Conservation (phyloP, 352 stramenopile genomes). For the Halophytophthora batemanensis region DNA sequence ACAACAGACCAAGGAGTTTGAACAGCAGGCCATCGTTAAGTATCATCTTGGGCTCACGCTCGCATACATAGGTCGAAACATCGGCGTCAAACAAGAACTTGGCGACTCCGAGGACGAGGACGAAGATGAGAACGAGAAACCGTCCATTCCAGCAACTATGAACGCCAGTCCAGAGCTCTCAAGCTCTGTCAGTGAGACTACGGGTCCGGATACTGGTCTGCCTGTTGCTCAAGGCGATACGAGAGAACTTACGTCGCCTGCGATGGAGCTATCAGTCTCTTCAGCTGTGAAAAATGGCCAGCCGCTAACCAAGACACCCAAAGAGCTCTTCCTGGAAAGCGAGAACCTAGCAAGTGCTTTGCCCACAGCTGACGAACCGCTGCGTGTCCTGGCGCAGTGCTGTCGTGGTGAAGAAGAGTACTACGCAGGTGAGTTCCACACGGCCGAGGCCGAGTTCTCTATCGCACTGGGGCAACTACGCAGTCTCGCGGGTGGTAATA, state of each 20-base stretch:
- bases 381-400: constrained; percentile 23
- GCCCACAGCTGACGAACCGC: constrained; percentile 14
- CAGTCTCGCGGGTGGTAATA: constrained; percentile 12
- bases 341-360: constrained; percentile 17
- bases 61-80: constrained; percentile 21
- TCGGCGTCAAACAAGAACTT: constrained; percentile 15
- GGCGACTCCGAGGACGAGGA: constrained; percentile 16
- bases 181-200: background rate
- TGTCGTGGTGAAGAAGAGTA: constrained; percentile 43
- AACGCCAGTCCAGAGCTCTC: background rate
- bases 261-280: too few relatives aligned
- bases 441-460: constrained; percentile 36
- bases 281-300: background rate
- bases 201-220: too few relatives aligned
- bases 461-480: constrained; percentile 30
- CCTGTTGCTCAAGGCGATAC: too few relatives aligned
- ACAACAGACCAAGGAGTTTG: constrained; percentile 21
- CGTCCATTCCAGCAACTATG: background rate
- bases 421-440: constrained; percentile 36
- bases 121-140: constrained; percentile 1
- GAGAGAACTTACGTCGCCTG: too few relatives aligned
- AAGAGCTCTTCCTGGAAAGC: constrained; percentile 34
- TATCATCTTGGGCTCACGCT: constrained; percentile 44
- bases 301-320: constrained; percentile 12
- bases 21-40: constrained; percentile 34